Percentiles rank a stretch among this genome's conserved stretches.
These are phyloP conservation scores for Xylaria sp. DNA, from an alignment of 2,329 filamentous ascomycete species.

Conservation along the genomic window DNA sequence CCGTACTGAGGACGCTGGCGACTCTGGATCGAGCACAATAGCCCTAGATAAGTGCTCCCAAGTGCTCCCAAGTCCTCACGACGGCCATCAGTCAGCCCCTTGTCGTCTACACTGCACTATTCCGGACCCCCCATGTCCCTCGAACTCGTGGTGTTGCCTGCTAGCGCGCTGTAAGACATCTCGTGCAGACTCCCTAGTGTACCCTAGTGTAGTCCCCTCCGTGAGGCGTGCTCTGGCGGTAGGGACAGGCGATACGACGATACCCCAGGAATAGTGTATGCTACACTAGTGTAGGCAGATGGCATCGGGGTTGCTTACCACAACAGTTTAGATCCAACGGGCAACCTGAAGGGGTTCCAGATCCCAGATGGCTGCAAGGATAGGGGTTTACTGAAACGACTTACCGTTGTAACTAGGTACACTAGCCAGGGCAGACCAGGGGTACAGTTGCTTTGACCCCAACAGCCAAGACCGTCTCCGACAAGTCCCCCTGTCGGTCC, in stretches of 20 bases:
- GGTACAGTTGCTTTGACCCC: conserved; percentile 35
- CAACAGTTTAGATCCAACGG: conserved; percentile 43
- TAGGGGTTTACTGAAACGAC: conserved; percentile 49
- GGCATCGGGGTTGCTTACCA: conserved; percentile 43
- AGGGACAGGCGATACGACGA: too few species aligned
- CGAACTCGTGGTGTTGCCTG: conserved; percentile 8
- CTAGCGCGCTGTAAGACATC: conserved; percentile 28
- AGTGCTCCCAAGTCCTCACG: too few species aligned
- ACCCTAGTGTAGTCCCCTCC: conserved; percentile 13
- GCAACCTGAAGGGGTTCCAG: conserved; percentile 36
- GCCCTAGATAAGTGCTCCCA: conserved; percentile 15
- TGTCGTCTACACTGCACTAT: conserved; percentile 14
- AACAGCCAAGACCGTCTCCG: conserved; percentile 33
- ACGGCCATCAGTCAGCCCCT: conserved; percentile 14
- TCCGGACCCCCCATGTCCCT: conserved; percentile 24
- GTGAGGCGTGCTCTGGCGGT: conserved; percentile 18
- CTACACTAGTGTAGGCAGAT: conserved; percentile 8
- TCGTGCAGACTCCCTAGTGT: conserved; percentile 18
- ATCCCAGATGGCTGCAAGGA: conserved; percentile 47
- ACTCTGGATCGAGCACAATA: neutral
- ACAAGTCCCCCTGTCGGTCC: conserved; percentile 4
- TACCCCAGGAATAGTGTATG: conserved; percentile 24
- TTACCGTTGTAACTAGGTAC: conserved; percentile 38
- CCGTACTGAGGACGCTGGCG: neutral
- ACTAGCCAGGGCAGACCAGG: conserved; percentile 41